A percentile compares a stretch with the other conserved stretches of the same genome.
Conservation (phyloP, 2,329 filamentous ascomycete species). For the Cordyceps pruinosa region DNA sequence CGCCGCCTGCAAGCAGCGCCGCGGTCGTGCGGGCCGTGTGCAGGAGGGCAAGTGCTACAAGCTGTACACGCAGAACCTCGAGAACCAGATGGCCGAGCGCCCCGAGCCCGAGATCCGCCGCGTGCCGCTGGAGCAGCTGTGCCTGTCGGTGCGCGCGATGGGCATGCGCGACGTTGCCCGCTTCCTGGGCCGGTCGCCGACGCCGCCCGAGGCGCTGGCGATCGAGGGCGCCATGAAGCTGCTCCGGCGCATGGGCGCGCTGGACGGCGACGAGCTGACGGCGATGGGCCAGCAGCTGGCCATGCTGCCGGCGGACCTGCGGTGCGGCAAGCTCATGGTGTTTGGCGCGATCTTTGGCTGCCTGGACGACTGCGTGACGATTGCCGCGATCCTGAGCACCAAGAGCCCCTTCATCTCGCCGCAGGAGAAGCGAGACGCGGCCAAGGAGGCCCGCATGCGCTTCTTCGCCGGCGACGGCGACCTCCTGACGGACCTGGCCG, state of each 20-base stretch:
- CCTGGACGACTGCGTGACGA: slow-evolving; percentile 78
- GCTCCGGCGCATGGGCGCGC: slow-evolving; percentile 76
- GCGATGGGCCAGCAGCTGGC: slow-evolving; percentile 89
- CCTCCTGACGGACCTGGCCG: slow-evolving; percentile 76
- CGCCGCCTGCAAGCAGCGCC: slow-evolving; percentile 88
- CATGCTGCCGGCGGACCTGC: slow-evolving; percentile 87
- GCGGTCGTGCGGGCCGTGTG: slow-evolving; percentile 89
- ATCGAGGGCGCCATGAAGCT: slow-evolving; percentile 79
- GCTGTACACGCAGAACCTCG: slow-evolving; percentile 80
- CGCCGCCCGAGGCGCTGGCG: slow-evolving; percentile 76
- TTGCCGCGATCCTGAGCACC: slow-evolving; percentile 86
- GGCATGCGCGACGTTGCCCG: slow-evolving; percentile 72
- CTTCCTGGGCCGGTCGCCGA: slow-evolving; percentile 82
- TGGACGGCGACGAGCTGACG: slow-evolving; percentile 80
- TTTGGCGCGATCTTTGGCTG: slow-evolving; percentile 93
- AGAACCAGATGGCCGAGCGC: slow-evolving; percentile 77
- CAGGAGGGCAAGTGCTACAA: slow-evolving; percentile 91
- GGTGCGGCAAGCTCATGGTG: slow-evolving; percentile 90
- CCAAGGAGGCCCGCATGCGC: slow-evolving; percentile 64
- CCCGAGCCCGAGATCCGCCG: slow-evolving; percentile 91
- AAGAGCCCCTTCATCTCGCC: slow-evolving; percentile 82
- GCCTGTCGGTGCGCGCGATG: slow-evolving; percentile 92
- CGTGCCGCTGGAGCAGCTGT: slow-evolving; percentile 89
- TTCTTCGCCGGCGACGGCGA: slow-evolving; percentile 81
- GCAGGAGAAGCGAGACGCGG: slow-evolving; percentile 72